Percentiles rank a stretch among this genome's conserved stretches.
These are phyloP conservation scores for Cladosporium halotolerans DNA, from an alignment of 2,329 filamentous ascomycete species.

Conservation along the genomic window DNA sequence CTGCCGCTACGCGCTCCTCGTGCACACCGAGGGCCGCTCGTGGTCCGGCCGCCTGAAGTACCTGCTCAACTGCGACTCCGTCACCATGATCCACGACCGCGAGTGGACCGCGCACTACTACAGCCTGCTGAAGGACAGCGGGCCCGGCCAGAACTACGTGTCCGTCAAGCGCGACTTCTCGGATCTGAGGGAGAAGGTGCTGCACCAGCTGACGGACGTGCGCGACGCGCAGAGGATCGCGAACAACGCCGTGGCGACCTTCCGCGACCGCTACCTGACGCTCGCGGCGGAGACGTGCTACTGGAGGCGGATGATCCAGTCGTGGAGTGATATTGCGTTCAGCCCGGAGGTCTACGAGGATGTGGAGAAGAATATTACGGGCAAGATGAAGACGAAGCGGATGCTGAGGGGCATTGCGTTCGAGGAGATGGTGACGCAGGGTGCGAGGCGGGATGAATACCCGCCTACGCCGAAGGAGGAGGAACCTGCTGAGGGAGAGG, in stretches of 20 bases:
- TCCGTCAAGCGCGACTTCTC: constrained; percentile 22
- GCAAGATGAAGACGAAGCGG: neutral
- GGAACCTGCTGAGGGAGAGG: neutral
- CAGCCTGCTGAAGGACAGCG: constrained; percentile 21
- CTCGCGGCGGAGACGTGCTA: constrained; percentile 29
- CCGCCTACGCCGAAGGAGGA: neutral
- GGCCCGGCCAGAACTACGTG: constrained; percentile 26
- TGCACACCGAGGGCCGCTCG: constrained; percentile 26
- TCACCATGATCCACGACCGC: constrained; percentile 24
- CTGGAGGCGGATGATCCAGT: constrained; percentile 25
- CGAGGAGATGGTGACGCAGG: constrained; percentile 2
- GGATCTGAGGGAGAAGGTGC: constrained; percentile 18
- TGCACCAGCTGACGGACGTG: constrained; percentile 7
- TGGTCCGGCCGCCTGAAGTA: constrained; percentile 28
- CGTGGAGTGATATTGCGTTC: constrained; percentile 17
- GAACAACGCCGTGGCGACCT: constrained; percentile 22
- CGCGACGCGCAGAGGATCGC: constrained; percentile 20
- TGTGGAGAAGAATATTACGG: neutral
- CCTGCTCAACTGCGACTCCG: constrained; percentile 26
- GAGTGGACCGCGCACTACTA: constrained; percentile 23
- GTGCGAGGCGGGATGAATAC: neutral
- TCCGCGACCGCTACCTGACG: constrained; percentile 25
- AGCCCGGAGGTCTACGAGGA: constrained; percentile 4
- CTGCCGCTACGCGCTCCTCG: constrained; percentile 24
- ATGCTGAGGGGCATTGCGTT: constrained; percentile 8